Base-by-base conservation (phyloP, 2,329 filamentous ascomycete genomes). In the Chaetomium sp. region DNA sequence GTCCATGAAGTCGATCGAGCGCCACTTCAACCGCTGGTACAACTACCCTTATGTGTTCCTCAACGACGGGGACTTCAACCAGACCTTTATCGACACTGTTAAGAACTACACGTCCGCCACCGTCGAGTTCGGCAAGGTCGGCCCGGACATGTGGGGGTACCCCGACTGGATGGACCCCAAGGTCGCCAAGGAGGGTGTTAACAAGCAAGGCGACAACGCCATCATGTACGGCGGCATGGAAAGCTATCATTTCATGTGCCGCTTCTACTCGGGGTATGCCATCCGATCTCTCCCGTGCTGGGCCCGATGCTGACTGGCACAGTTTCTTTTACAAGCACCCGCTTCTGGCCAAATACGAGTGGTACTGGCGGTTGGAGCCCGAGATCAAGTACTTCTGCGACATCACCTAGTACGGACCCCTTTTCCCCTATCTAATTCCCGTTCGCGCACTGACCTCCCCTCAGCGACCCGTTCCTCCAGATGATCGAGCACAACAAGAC, bases 321-420 rank as follows among this genome's bases (percentile, higher is more conserved):
- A 86, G 92, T 51, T 95, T 96, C 80, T 99, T 99, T 80, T 99
- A 95, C 83, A 97, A 97, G 78, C 95, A 99, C 76, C 90, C 93
- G 69, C 86, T 98, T 38, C 85, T 99, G 54, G 86, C 91, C 75
- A 98, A 98, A 79, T 99, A 98, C 79, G 93, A 98, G 75, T 99
- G 95, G 95, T 99, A 99, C 82, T 99, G 95, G 95, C 92, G 95
- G 69, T 83, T 99, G 72, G 95, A 99, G 83, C 95, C 95, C 70
- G 95, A 99, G 79, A 98, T 99, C 86, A 97, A 94, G 81, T 99
- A 98, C 81, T 99, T 99, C 81, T 99, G 95, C 79, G 95, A 99
- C 76, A 98, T 99, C 71, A 99, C 95, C 70, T 99, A 99, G 91
- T 94, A 87, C 68, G 87, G 70, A 9, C 10, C 9, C 45, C n/a